Base-by-base conservation (phyloP, 306 rosid genomes). In the Geum urbanum region DNA sequence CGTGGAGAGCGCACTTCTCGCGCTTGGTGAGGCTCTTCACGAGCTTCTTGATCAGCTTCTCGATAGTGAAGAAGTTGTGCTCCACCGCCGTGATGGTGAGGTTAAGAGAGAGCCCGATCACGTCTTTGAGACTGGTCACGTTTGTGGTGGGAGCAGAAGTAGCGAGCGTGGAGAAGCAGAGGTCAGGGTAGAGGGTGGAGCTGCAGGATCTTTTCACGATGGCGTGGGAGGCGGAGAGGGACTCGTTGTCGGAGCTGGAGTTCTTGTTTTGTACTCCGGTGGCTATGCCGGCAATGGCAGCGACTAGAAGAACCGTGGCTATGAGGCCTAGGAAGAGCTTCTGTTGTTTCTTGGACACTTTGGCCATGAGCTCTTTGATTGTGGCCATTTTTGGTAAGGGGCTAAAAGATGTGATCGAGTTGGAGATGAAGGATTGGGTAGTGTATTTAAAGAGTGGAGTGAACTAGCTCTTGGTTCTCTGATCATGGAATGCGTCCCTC, bases 161-260 rank as follows among this genome's bases (percentile, higher is more conserved):
- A 32, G 90, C 63, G 0, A 87, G 61, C 8, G 92, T 79, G 8
- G 96, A 84, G 88, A 81, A 84, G 67, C 98, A 94, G 2, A 90
- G 80, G 0, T 88, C 90, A 0, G 90, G 96, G 83, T 87, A 94
- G 16, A 87, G 80, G 7, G 98, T 87, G 72, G 68, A 22, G 44
- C 91, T 78, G 72, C 98, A 94, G 0, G 92, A 82, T 63, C 1
- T 19, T 69, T 83, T 87, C 0, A 88, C 76, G 0, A 88, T 63
- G 71, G 84, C 41, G 76, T 91, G 99, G 14, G 89, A 66, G 4
- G 73, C 7, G 0, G 81, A 72, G 53, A 69, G 58, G 0, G 63
- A 47, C 69, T 43, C 15, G 5, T 10, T 18, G 20, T 14, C 35
- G 20, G 69, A 61, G 62, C 32, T 27, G 73, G 44, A 6, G 13